A percentile compares a stretch with the other conserved stretches of the same genome.
These are phyloP conservation scores for Mortierella hygrophila DNA, from an alignment of 192 early-diverging fungal genomes.

Conservation along the genomic window DNA sequence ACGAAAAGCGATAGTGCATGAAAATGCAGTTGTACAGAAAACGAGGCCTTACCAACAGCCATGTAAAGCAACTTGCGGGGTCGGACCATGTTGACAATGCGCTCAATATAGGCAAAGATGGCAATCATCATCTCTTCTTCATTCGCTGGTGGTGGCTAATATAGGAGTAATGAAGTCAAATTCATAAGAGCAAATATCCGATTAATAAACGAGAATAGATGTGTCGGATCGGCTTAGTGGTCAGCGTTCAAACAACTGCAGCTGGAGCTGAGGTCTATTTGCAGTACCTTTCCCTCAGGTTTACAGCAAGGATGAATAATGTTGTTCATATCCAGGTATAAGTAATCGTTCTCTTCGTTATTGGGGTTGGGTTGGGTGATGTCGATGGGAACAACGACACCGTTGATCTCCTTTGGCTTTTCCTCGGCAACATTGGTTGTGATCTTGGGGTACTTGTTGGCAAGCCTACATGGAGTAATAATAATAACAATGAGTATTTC, in stretches of 20 bases:
- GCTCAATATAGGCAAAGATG: conserved; percentile 97
- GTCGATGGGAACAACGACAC: conserved; percentile 86
- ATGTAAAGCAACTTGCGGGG: conserved; percentile 97
- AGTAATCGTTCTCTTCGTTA: conserved; percentile 92
- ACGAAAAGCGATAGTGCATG: background rate
- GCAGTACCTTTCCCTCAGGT: conserved; percentile 75
- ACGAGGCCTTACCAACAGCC: conserved; percentile 83
- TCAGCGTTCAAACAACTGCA: background rate
- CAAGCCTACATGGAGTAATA: conserved; percentile 65
- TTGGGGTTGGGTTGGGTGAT: conserved; percentile 92
- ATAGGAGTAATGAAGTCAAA: background rate
- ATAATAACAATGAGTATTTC: background rate
- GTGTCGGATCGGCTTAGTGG: background rate
- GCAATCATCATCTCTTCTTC: conserved; percentile 97
- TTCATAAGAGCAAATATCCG: background rate
- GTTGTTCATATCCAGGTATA: conserved; percentile 99
- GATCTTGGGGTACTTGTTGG: conserved; percentile 82
- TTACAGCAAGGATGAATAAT: conserved; percentile 91
- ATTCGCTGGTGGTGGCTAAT: conserved; percentile 76
- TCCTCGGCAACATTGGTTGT: conserved; percentile 82
- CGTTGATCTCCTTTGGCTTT: conserved; percentile 75
- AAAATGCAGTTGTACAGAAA: background rate
- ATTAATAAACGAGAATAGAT: background rate
- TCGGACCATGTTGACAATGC: conserved; percentile 92
- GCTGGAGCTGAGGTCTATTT: too few species aligned